A percentile compares a stretch with the other conserved stretches of the same genome.
phyloP scores from a whole-genome alignment of 179 eudicot species.

The Corrigiola litoralis region DNA sequence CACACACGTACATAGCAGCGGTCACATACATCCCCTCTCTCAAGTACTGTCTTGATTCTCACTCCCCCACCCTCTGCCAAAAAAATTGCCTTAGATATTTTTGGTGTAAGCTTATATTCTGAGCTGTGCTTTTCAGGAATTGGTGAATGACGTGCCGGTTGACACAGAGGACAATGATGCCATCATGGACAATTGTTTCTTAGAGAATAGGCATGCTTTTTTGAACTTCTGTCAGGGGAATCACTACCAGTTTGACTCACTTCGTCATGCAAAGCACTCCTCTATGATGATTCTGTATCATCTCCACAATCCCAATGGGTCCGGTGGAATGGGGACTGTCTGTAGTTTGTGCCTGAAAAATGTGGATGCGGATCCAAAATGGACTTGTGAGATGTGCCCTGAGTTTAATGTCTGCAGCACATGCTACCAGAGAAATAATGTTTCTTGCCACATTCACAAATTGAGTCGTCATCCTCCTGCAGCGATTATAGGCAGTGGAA shows the following conservation, averaged over 20 bases:
- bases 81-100: neutral
- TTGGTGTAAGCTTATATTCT: neutral
- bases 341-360: conserved; percentile 51
- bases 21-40: conserved; percentile 55
- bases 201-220: conserved; percentile 57
- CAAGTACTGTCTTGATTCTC: conserved; percentile 35
- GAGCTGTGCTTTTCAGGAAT: conserved; percentile 35
- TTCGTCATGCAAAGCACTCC: conserved; percentile 84
- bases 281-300: conserved; percentile 88
- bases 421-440: conserved; percentile 47
- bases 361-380: conserved; percentile 25
- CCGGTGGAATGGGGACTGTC: conserved; percentile 11
- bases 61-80: neutral
- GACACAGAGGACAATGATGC: conserved; percentile 71
- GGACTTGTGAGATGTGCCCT: conserved; percentile 59
- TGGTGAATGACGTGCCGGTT: conserved; percentile 41
- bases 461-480: conserved; percentile 20
- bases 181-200: conserved; percentile 44
- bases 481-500: conserved; percentile 8
- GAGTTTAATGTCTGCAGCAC: conserved; percentile 41
- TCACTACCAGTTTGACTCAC: conserved; percentile 72
- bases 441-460: conserved; percentile 37
- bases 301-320: conserved; percentile 40
- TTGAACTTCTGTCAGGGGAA: conserved; percentile 72
- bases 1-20: conserved; percentile 43